Evolutionary conservation across 208 protist species (phyloP), one percentile per base, ranked within the genome.

Genomic region (Acanthamoeba triangularis): DNA sequence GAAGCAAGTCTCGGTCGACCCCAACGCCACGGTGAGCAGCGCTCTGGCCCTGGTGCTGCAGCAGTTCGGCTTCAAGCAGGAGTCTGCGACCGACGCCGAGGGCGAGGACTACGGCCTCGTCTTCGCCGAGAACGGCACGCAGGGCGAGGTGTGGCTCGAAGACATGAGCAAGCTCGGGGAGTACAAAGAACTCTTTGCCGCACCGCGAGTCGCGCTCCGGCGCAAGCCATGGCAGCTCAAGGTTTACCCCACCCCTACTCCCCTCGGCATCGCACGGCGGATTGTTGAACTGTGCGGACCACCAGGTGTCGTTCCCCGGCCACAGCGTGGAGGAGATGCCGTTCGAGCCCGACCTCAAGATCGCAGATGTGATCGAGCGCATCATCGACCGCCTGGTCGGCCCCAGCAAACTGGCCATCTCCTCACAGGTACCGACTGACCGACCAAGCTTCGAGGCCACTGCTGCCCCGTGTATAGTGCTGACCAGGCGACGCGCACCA

Each of bases 61-160:
- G 65, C 65, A 72, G 65, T 72, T 72, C 20, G 65, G 65, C 65
- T 37, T 72, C 59, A 65, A 65, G 59, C 59, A 65, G 59, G 59
- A 65, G n/a, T 72, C 65, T 47, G 44, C 44, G 65, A 72, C 65
- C 65, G 65, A 72, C 65, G 65, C 44, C 54, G 80, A 61, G 47
- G 49, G 49, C 54, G 80, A 88, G 37, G 80, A 88, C 47, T 88
- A 88, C 44, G 80, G 80, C 49, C 80, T 88, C 44, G 47, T 88
- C 54, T 65, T 88, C 35, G 44, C 35, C 49, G 13, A 2, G 4
- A 30, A 28, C 49, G 76, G 25, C 52, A 47, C 49, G 41, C 76
- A 85, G 49, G 76, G 76, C 76, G 76, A 85, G 80, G 10, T 72
- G 65, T 72, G 80, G 80, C 54, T 88, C 10, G 80, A 88, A 13